These are phyloP conservation scores for Cutaneotrichosporon daszewskae DNA, from an alignment of 1,284 basidiomycete genomes.

Conservation along the genomic window DNA sequence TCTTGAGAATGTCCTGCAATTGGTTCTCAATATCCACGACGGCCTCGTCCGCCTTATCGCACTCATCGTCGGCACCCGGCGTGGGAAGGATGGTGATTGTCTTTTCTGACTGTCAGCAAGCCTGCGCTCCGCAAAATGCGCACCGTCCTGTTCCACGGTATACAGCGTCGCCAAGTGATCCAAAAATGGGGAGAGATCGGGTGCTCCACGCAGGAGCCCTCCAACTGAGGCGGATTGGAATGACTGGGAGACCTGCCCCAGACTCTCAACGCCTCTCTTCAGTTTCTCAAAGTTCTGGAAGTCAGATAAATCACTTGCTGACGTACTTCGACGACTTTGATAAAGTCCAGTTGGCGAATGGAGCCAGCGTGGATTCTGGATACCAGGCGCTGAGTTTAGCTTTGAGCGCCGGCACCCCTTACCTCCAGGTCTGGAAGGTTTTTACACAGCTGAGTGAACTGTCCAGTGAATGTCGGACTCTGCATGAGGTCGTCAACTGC, in stretches of 20 bases:
- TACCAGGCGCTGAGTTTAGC: constrained; percentile 59
- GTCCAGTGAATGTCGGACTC: constrained; percentile 65
- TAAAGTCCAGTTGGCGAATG: constrained; percentile 77
- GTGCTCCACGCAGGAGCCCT: constrained; percentile 69
- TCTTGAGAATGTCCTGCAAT: constrained; percentile 62
- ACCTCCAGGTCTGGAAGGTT: constrained; percentile 81
- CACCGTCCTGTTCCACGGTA: constrained; percentile 61
- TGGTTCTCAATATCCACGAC: constrained; percentile 63
- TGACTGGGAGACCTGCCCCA: constrained; percentile 60
- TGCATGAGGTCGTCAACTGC: constrained; percentile 83
- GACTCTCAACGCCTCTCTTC: constrained; percentile 59
- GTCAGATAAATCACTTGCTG: constrained; percentile 29
- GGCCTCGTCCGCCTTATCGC: constrained; percentile 67
- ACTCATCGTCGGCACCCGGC: constrained; percentile 74
- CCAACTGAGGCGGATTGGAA: constrained; percentile 72
- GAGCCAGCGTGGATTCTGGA: constrained; percentile 88
- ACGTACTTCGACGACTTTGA: constrained; percentile 73
- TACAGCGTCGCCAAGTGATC: constrained; percentile 71
- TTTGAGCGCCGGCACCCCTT: not conserved
- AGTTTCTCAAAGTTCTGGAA: constrained; percentile 70
- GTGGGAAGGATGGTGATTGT: constrained; percentile 58
- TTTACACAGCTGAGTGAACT: constrained; percentile 69
- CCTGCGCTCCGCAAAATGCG: constrained; percentile 19
- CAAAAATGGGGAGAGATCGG: constrained; percentile 60
- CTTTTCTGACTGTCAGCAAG: constrained; percentile 17